phyloP scores from a whole-genome alignment of 1,284 basidiomycete species.

The Cutaneotrichosporon cyanovorans region DNA sequence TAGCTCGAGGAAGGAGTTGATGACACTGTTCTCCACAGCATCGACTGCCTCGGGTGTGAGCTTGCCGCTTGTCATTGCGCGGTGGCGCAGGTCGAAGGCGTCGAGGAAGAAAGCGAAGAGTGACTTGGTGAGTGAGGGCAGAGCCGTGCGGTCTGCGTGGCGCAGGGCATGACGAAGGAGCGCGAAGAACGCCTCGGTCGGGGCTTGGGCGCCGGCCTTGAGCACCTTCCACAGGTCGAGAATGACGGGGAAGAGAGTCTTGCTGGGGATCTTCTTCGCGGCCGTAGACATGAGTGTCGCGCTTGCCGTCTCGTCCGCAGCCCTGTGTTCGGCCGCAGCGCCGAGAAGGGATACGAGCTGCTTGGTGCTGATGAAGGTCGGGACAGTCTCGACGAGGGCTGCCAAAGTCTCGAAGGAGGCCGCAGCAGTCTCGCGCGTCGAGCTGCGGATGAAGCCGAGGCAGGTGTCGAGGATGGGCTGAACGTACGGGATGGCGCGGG shows the following conservation, averaged over 20 bases:
- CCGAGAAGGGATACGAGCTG: conserved; percentile 45
- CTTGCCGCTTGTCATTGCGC: conserved; percentile 12
- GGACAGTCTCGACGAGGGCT: conserved; percentile 40
- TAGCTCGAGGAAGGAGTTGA: conserved; percentile 75
- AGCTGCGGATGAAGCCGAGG: conserved; percentile 48
- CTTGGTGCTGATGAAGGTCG: conserved; percentile 45
- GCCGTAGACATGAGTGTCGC: conserved; percentile 50
- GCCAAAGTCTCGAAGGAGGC: conserved; percentile 28
- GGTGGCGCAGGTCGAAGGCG: conserved; percentile 60
- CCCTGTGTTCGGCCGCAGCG: conserved; percentile 33
- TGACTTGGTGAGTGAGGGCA: conserved; percentile 63
- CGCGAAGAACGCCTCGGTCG: conserved; percentile 54
- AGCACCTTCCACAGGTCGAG: conserved; percentile 44
- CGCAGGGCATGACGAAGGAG: conserved; percentile 60
- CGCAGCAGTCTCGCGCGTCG: conserved; percentile 14
- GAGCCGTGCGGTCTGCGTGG: conserved; percentile 56
- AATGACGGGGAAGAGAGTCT: conserved; percentile 60
- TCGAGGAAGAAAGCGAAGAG: conserved; percentile 77
- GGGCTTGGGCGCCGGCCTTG: conserved; percentile 23
- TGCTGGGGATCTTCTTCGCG: conserved; percentile 62
- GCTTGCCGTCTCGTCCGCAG: conserved; percentile 18
- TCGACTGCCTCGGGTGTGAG: conserved; percentile 36
- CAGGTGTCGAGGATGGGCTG: conserved; percentile 61
- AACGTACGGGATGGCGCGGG: conserved; percentile 75
- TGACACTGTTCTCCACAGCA: conserved; percentile 46